Percentiles rank a stretch among this genome's conserved stretches.
These are phyloP conservation scores for Athelia psychrophila DNA, from an alignment of 1,284 basidiomycete species.

Conservation along the genomic window DNA sequence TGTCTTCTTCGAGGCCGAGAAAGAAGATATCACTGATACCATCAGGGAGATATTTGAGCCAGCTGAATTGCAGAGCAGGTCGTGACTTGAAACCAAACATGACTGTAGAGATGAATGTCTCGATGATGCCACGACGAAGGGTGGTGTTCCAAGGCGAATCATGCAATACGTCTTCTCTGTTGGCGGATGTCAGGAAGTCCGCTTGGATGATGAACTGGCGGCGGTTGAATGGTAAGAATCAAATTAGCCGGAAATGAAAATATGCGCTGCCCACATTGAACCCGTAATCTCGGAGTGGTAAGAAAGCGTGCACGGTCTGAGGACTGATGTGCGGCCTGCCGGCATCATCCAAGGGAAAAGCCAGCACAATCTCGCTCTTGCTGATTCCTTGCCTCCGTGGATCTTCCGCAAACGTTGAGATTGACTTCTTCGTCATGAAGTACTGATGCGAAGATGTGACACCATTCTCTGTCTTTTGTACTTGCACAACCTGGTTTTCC, in stretches of 20 bases:
- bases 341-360: slow-evolving; percentile 15
- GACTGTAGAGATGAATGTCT: slow-evolving; percentile 2
- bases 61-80: neutral
- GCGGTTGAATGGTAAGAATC: neutral
- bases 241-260: neutral
- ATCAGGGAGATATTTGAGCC: neutral
- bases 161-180: slow-evolving; percentile 16
- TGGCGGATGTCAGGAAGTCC: slow-evolving; percentile 20
- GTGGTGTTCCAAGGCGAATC: slow-evolving; percentile 12
- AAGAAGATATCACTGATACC: neutral
- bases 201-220: slow-evolving; percentile 23
- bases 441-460: neutral
- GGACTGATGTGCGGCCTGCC: slow-evolving; percentile 6
- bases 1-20: neutral
- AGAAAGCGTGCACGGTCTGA: slow-evolving; percentile 18
- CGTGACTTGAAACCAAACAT: neutral
- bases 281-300: slow-evolving; percentile 15
- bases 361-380: slow-evolving; percentile 17
- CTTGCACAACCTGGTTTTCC: neutral
- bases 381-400: slow-evolving; percentile 8
- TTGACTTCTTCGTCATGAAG: neutral
- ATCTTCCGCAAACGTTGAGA: slow-evolving; percentile 1
- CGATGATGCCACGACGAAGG: slow-evolving; percentile 10
- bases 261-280: slow-evolving; percentile 12
- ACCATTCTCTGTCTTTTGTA: neutral